Conservation (phyloP, 352 stramenopile species). For the Globisporangium cystogenes region DNA sequence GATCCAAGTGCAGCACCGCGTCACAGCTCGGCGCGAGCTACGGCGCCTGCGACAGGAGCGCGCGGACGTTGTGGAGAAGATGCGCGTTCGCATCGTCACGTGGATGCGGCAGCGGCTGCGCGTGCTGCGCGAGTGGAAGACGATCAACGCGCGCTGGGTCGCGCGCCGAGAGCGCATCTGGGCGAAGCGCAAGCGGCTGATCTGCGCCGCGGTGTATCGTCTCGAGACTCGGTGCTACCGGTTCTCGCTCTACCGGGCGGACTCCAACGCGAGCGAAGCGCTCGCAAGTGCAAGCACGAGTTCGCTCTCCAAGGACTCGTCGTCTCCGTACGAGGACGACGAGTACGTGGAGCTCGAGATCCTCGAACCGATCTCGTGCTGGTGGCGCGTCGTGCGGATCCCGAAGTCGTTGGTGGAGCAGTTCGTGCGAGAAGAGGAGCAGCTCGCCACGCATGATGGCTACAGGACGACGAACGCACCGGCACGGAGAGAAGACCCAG, state of each 20-base stretch:
- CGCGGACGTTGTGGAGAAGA: constrained; percentile 27
- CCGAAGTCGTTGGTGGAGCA: neutral
- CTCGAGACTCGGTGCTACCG: constrained; percentile 25
- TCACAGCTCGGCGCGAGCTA: constrained; percentile 32
- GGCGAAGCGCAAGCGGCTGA: constrained; percentile 28
- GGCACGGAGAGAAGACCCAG: neutral
- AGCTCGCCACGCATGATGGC: too few species aligned
- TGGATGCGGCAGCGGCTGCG: constrained; percentile 46
- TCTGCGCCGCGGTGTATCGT: constrained; percentile 20
- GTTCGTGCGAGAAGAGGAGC: neutral
- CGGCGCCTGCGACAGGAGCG: constrained; percentile 26
- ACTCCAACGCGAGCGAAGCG: neutral
- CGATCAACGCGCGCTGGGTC: constrained; percentile 33
- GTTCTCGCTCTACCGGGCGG: constrained; percentile 34
- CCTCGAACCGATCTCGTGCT: constrained; percentile 8
- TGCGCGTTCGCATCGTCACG: constrained; percentile 32
- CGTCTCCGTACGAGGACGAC: constrained; percentile 1
- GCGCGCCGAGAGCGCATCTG: constrained; percentile 35
- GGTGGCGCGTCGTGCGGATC: constrained; percentile 2
- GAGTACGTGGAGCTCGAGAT: constrained; percentile 16
- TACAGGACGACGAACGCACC: neutral
- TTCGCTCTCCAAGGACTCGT: constrained; percentile 15
- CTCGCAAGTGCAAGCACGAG: constrained; percentile 8
- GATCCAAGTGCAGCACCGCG: constrained; percentile 15
- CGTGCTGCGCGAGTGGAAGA: constrained; percentile 42